These are phyloP conservation scores for Heliocybe sulcata DNA, from an alignment of 1,284 basidiomycete genomes.

Conservation along the genomic window DNA sequence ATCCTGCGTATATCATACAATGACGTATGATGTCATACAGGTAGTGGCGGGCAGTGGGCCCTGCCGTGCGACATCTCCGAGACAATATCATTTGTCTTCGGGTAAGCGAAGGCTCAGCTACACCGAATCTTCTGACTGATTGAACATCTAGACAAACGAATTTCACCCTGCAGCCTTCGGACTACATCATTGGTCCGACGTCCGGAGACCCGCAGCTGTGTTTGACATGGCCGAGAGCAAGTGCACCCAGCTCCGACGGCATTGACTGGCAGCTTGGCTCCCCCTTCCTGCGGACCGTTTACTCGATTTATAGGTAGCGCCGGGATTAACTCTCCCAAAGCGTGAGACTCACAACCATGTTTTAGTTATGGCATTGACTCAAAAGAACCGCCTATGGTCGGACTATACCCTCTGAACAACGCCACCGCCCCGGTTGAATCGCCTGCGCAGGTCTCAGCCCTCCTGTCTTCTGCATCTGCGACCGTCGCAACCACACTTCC, in stretches of 20 bases:
- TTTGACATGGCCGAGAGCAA: constrained; percentile 75
- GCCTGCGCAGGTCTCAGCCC: constrained; percentile 36
- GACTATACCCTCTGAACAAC: constrained; percentile 56
- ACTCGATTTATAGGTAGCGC: constrained; percentile 71
- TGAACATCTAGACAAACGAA: constrained; percentile 35
- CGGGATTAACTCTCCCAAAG: constrained; percentile 3
- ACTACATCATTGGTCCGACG: constrained; percentile 77
- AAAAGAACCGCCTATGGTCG: constrained; percentile 68
- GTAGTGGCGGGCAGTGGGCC: constrained; percentile 68
- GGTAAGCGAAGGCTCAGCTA: constrained; percentile 37
- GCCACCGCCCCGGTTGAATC: constrained; percentile 32
- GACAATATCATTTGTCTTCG: constrained; percentile 70
- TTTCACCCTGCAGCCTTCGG: constrained; percentile 69
- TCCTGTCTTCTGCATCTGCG: constrained; percentile 55
- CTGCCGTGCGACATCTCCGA: constrained; percentile 69
- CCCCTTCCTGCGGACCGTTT: constrained; percentile 76
- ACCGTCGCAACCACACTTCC: constrained; percentile 69
- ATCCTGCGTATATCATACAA: neutral
- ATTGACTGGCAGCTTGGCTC: constrained; percentile 87
- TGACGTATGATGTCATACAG: constrained; percentile 1
- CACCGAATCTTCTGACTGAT: neutral
- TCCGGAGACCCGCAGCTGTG: constrained; percentile 63
- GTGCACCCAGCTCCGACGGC: constrained; percentile 62
- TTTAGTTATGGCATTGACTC: constrained; percentile 63
- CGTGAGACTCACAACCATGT: constrained; percentile 3